These are phyloP conservation scores for Trichosporon sp. DNA, from an alignment of 1,284 basidiomycete species.

Conservation along the genomic window DNA sequence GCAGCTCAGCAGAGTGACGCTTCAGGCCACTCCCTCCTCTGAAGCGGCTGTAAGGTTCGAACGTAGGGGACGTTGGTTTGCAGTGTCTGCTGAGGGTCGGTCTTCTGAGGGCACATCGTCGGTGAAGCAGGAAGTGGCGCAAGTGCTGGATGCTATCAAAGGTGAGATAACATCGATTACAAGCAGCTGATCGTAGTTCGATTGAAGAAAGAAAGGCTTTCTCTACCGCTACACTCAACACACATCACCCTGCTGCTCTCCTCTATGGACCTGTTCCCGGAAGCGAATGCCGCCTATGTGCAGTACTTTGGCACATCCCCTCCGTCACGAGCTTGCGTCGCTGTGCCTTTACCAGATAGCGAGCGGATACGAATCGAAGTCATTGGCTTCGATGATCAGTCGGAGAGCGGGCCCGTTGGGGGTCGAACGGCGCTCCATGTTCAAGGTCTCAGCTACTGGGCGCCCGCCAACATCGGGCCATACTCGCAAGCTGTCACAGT, in stretches of 20 bases:
- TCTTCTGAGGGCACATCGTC: conserved; percentile 7
- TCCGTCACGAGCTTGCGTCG: conserved; percentile 86
- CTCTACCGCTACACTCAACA: conserved; percentile 57
- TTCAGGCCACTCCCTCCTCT: neutral
- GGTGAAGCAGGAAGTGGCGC: conserved; percentile 32
- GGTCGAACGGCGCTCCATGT: conserved; percentile 74
- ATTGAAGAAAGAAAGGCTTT: conserved; percentile 52
- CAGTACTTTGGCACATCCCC: conserved; percentile 84
- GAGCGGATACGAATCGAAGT: conserved; percentile 68
- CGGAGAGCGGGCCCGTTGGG: neutral
- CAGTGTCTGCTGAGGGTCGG: conserved; percentile 25
- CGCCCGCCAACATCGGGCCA: conserved; percentile 96
- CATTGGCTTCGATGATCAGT: conserved; percentile 55
- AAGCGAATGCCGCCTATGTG: conserved; percentile 70
- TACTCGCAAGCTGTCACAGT: conserved; percentile 90
- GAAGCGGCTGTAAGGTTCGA: conserved; percentile 20
- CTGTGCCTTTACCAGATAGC: conserved; percentile 60
- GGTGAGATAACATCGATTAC: neutral
- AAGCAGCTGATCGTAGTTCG: conserved; percentile 47
- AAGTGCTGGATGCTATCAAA: conserved; percentile 52
- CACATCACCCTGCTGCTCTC: conserved; percentile 82
- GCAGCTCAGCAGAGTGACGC: neutral
- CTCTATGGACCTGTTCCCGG: conserved; percentile 68
- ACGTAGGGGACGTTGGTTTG: conserved; percentile 36
- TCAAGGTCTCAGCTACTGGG: conserved; percentile 95